These are phyloP conservation scores for Symbiotaphrina buchneri DNA, from an alignment of 495 filamentous ascomycete genomes.

Conservation along the genomic window DNA sequence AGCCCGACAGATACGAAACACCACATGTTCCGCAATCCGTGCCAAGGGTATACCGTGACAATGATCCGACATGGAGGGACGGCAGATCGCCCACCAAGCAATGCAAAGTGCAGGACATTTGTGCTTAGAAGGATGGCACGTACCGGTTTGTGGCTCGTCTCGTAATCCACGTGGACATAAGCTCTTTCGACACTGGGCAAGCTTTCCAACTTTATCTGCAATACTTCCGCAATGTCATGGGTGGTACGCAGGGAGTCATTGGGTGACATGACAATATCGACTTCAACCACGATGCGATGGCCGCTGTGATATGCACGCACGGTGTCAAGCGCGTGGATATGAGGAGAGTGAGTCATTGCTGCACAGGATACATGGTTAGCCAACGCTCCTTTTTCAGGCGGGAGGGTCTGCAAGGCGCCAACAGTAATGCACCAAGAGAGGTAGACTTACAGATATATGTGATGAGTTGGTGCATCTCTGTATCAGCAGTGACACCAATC, in stretches of 20 bases:
- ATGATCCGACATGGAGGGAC: too few relatives aligned
- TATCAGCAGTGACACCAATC: slow-evolving; percentile 69
- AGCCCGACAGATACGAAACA: too few relatives aligned
- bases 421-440: neutral
- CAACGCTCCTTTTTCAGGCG: neutral
- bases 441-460: slow-evolving; percentile 63
- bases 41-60: too few relatives aligned
- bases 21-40: too few relatives aligned
- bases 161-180: slow-evolving; percentile 95
- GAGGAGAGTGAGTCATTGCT: slow-evolving; percentile 70
- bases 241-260: slow-evolving; percentile 45
- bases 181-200: slow-evolving; percentile 82
- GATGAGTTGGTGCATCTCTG: slow-evolving; percentile 76
- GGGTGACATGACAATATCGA: slow-evolving; percentile 72
- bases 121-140: neutral
- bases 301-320: slow-evolving; percentile 85
- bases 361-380: neutral
- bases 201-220: slow-evolving; percentile 87
- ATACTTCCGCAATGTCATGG: slow-evolving; percentile 82
- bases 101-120: too few relatives aligned
- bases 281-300: slow-evolving; percentile 73
- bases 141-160: slow-evolving; percentile 82
- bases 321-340: slow-evolving; percentile 73
- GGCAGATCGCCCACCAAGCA: too few relatives aligned
- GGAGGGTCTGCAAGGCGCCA: neutral